These are phyloP conservation scores for Eucalyptus tenuipes DNA, from an alignment of 345 rosid genomes.

Conservation along the genomic window DNA sequence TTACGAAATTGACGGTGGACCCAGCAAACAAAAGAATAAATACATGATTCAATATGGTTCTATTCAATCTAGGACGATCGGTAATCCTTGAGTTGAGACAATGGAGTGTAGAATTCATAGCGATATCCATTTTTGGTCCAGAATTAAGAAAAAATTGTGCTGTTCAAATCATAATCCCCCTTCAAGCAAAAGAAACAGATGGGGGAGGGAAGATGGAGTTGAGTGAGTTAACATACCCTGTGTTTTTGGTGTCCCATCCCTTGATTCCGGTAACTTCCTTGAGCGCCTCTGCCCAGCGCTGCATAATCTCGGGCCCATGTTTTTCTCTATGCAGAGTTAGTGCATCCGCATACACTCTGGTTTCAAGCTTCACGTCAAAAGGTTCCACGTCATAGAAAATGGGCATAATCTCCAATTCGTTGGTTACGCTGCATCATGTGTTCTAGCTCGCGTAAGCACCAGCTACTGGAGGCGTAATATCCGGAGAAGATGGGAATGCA, in stretches of 20 bases:
- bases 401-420: background rate
- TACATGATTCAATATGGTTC: background rate
- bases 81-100: background rate
- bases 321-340: accelerated
- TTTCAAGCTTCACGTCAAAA: background rate
- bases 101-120: background rate
- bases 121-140: background rate
- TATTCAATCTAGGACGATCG: background rate
- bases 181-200: background rate
- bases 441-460: background rate
- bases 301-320: background rate
- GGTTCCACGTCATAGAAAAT: background rate
- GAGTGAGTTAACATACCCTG: background rate
- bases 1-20: background rate
- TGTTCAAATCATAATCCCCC: background rate
- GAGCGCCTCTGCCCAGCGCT: accelerated
- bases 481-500: background rate
- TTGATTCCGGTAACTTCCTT: background rate
- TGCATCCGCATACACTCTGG: accelerated
- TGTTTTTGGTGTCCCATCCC: background rate
- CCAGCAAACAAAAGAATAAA: background rate
- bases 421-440: background rate
- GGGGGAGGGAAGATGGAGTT: background rate
- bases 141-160: background rate
- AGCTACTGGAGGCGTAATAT: background rate